Evolutionary conservation across 305 asterid genomes (phyloP), one percentile per base, ranked within the genome.

Genomic region (Fraxinus ornus): DNA sequence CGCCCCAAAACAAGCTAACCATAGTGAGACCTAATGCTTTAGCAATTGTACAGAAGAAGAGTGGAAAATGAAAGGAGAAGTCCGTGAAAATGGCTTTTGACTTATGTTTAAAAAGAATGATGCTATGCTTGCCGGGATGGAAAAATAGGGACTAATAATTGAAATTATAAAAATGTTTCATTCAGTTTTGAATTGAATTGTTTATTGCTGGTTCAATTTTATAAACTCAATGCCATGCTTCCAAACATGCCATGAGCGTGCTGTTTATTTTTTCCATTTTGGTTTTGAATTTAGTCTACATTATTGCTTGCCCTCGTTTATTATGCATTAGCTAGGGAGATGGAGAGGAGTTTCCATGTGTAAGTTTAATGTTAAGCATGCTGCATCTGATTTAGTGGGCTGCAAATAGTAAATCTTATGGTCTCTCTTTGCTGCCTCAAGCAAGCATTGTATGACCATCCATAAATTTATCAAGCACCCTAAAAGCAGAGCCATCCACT

Each of bases 151-250:
- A 66, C 74, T 24, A 28, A 12, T 26, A 66, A 28, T 12, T 66
- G 37, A 66, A 66, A 66, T 8, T 66, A 66, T 24, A 24, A 26
- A 66, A 66, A 66, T 3, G 49, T 21, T 26, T 66, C 17, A 66
- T 66, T 24, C 74, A 26, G 13, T 8, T 22, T 26, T 26, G n/a
- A 66, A 26, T 66, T 66, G 36, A 66, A 66, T 66, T 26, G 57
- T 26, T 24, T 10, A 24, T 7, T 66, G 73, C 36, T 8, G 35
- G 32, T 26, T 35, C 76, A 83, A 37, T 70, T 72, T 76, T 76
- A 60, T 44, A 70, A 87, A n/a, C 22, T 73, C 70, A 74, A 49
- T 26, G 55, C 77, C 7, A 12, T 79, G 52, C 73, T 66, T 26
- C 64, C 41, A 79, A 26, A 47, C 32, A 35, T 37, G 36, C 39